Conservation (phyloP, 169 alveolate genomes). For the Eimeria necatrix region DNA sequence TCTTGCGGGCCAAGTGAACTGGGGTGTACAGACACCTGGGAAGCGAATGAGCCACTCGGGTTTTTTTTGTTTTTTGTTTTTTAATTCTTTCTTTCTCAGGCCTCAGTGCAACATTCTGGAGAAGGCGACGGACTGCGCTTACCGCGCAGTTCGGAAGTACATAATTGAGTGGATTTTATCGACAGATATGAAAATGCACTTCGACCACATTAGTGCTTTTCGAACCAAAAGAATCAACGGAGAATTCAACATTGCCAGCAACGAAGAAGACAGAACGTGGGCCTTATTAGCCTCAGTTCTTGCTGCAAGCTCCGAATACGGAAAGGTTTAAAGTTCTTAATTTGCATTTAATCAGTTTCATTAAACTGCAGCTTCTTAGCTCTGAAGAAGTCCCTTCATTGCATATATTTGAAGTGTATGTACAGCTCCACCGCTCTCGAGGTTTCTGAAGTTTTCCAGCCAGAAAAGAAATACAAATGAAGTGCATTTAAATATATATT, state of each 20-base stretch:
- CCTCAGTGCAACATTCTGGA: constrained; percentile 31
- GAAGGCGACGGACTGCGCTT: constrained; percentile 33
- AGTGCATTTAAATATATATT: no score
- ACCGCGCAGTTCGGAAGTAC: constrained; percentile 51
- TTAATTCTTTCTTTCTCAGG: neutral
- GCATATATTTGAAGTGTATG: no score
- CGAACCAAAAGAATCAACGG: constrained; percentile 82
- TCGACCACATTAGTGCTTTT: constrained; percentile 93
- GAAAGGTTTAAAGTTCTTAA: no score
- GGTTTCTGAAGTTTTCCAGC: no score
- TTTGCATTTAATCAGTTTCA: no score
- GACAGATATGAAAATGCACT: constrained; percentile 96
- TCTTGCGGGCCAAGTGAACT: no score
- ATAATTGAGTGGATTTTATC: constrained; percentile 90
- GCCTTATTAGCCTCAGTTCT: neutral
- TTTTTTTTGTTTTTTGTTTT: neutral
- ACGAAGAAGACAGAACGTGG: constrained; percentile 71
- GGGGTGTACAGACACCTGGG: no score
- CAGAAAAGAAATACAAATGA: no score
- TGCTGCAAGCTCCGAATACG: no score
- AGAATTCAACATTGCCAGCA: constrained; percentile 42
- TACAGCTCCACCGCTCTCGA: no score
- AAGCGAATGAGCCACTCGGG: neutral
- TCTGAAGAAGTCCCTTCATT: no score
- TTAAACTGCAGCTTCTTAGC: no score